phyloP scores from a whole-genome alignment of 2,329 filamentous ascomycete genomes.

The Mariannaea sp. region DNA sequence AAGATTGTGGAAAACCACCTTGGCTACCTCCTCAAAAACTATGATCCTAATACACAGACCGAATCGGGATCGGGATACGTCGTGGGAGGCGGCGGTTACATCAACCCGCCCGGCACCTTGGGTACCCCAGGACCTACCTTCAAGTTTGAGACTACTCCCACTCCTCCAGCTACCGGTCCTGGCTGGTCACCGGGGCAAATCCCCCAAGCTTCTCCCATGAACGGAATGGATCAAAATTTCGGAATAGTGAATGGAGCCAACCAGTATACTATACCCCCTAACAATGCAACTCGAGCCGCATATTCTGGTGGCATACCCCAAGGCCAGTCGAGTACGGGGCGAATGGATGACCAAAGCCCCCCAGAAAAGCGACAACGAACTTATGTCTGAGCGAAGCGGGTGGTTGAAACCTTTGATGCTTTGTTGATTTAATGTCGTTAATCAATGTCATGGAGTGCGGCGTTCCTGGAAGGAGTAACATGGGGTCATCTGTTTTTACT shows the following conservation, averaged over 20 bases:
- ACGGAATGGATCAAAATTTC: slow-evolving; percentile 52
- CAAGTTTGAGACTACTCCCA: slow-evolving; percentile 63
- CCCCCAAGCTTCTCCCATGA: slow-evolving; percentile 53
- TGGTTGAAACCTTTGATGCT: slow-evolving; percentile 12
- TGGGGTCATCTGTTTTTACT: slow-evolving; percentile 15
- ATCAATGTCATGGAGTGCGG: slow-evolving; percentile 33
- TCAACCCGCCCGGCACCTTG: slow-evolving; percentile 41
- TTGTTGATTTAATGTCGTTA: slow-evolving; percentile 25
- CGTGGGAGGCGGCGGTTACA: slow-evolving; percentile 42
- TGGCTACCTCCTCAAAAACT: slow-evolving; percentile 74
- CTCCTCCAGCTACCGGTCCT: slow-evolving; percentile 55
- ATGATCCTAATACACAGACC: slow-evolving; percentile 53
- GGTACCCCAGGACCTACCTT: slow-evolving; percentile 34
- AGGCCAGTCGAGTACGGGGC: slow-evolving; percentile 27
- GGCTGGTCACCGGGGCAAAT: slow-evolving; percentile 59
- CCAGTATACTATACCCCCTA: slow-evolving; percentile 45
- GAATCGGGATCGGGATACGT: slow-evolving; percentile 44
- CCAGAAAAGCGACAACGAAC: slow-evolving; percentile 59
- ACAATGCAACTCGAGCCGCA: slow-evolving; percentile 37
- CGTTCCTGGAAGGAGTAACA: slow-evolving; percentile 29
- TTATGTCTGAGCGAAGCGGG: slow-evolving; percentile 27
- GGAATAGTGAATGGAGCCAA: slow-evolving; percentile 50
- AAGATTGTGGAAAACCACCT: slow-evolving; percentile 89
- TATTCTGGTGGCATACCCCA: slow-evolving; percentile 35
- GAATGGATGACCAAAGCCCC: slow-evolving; percentile 49